Evolutionary conservation across 208 protist species (phyloP), one percentile per base, ranked within the genome.

Genomic region (Acanthamoeba triangularis): DNA sequence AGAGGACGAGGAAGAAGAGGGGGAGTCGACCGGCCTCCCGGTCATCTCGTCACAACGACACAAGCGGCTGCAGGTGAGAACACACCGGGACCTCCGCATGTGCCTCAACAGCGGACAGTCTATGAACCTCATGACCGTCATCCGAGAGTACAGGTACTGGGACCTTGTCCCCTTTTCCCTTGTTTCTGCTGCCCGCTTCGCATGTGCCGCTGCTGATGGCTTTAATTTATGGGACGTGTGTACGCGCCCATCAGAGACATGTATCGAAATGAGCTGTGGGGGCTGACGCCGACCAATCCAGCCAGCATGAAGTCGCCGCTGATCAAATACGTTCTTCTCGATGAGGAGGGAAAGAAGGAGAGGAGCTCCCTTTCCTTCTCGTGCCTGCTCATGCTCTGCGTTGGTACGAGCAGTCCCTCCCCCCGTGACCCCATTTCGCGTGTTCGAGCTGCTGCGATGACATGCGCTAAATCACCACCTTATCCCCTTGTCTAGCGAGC

Each of bases 301-400:
- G n/a, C 37, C 33, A 78, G 69, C 69, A 78, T 78, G 69, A 78
- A 78, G 69, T 47, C 69, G 69, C 23, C 69, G 30, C 69, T 78
- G 16, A 35, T 78, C 69, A 44, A 78, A 8, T 78, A 78, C 37
- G 25, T 78, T 25, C 37, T 78, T 0, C 30, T 44, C 30, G 69
- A 78, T 8, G n/a, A 35, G n/a, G 69, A 78, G 69, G 69, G 69
- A 16, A 30, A 44, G 30, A 78, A 35, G 33, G 69, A 78, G 69
- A 78, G 69, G 37, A 78, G 37, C 20, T 78, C 69, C 2, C 69
- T 78, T 18, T 47, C 69, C 33, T 78, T 78, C 69, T 47, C n/a
- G 13, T 78, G 69, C 69, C 18, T 78, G 69, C 23, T 41, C 16
- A 44, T 78, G 33, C n/a, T 78, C 37, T 78, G 33, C n/a, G 30